Evolutionary conservation across 140 eudicot species (phyloP), one percentile per base, ranked within the genome.

Genomic region (Bidens hawaiensis): DNA sequence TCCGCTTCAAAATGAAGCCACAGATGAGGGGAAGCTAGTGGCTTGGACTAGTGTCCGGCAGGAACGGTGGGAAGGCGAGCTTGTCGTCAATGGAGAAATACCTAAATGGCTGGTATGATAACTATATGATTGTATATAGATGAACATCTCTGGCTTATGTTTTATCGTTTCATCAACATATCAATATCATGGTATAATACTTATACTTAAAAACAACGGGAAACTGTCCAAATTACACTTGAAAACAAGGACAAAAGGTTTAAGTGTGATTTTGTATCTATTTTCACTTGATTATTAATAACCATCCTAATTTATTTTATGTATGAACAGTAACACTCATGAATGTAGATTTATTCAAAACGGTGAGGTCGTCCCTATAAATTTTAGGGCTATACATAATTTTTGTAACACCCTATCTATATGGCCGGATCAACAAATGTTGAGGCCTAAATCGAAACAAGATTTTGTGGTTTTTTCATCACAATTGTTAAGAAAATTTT

Each of bases 21-120:
- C 15, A 1, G 33, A 33, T 24, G 78, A 70, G 15, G 31, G 68
- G 23, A 88, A 81, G 67, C 84, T 84, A 6, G 87, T 77, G 9
- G 99, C 99, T 2, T 93, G 99, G 99, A 85, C 82, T 6, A 93
- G 99, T 62, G 75, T 93, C 6, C 77, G 51, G 41, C 99, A 93
- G 55, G 99, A 93, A 52, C 68, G 94, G 11, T 93, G 99, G 99
- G 95, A 93, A 72, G 99, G 99, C 18, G 89, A 93, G 80, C 95
- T 93, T 16, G 62, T 47, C 4, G 95, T 93, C 6, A 68, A 88
- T 82, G 99, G 99, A 53, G 75, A 93, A 60, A 75, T 93, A 57
- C 99, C 99, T 4, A 67, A 31, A 30, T 93, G 99, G 99, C 89
- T 93, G 90, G 99, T 93, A 78, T 38, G 65, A 24, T 34, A 17